Conservation (phyloP, 163 green algal genomes). For the Coccomyxa subellipsoidea region DNA sequence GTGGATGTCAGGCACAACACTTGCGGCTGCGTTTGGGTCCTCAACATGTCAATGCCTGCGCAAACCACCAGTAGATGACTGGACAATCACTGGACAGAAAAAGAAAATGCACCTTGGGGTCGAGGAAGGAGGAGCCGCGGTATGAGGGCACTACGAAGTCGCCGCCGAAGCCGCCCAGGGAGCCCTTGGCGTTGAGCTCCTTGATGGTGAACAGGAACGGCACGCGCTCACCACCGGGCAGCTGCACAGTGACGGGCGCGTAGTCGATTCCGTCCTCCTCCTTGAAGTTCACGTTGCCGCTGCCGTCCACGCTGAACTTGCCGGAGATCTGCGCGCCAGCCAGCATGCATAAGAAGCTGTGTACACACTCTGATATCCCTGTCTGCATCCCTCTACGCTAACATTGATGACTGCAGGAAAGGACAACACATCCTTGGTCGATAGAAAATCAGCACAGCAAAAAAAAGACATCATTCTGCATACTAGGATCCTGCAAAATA, state of each 20-base stretch:
- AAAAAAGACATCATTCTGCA: too few species aligned
- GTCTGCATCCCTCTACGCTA: too few species aligned
- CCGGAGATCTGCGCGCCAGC: slow-evolving; percentile 66
- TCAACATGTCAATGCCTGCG: too few species aligned
- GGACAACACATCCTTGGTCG: too few species aligned
- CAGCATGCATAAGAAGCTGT: neutral
- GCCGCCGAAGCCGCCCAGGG: slow-evolving; percentile 85
- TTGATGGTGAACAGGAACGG: slow-evolving; percentile 99
- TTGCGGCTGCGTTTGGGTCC: too few species aligned
- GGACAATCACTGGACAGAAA: neutral
- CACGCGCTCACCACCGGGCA: slow-evolving; percentile 96
- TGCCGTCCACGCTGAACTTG: slow-evolving; percentile 80
- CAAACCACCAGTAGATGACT: too few species aligned
- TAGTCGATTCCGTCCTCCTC: slow-evolving; percentile 99
- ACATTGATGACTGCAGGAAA: too few species aligned
- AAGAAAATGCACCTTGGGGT: slow-evolving; percentile 82
- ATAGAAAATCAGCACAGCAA: too few species aligned
- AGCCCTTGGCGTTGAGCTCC: slow-evolving; percentile 92
- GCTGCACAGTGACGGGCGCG: slow-evolving; percentile 92
- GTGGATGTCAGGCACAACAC: too few species aligned
- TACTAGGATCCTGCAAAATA: too few species aligned
- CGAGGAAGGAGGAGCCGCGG: slow-evolving; percentile 96
- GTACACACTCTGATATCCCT: too few species aligned
- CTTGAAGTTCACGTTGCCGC: slow-evolving; percentile 86
- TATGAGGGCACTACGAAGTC: slow-evolving; percentile 97